A percentile compares a stretch with the other conserved stretches of the same genome.
These are phyloP conservation scores for Candida lessepsii DNA, from an alignment of 805 yeast genomes.

Conservation along the genomic window DNA sequence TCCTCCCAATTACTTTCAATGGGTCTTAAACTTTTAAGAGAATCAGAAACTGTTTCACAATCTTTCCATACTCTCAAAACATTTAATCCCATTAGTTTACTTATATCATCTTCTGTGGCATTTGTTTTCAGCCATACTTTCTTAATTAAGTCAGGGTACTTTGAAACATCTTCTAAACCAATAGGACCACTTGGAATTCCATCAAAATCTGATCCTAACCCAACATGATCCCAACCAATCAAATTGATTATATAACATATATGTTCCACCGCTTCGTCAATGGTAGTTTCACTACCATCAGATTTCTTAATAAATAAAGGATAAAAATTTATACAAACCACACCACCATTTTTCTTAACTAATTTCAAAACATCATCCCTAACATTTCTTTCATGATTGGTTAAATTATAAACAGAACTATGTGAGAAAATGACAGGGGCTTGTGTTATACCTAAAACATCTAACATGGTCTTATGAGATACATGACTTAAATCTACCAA, in stretches of 20 bases:
- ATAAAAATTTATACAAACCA: slow-evolving; percentile 47
- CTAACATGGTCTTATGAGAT: slow-evolving; percentile 47
- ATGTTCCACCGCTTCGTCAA: slow-evolving; percentile 49
- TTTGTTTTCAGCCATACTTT: slow-evolving; percentile 26
- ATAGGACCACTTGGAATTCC: slow-evolving; percentile 49
- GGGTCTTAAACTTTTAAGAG: slow-evolving; percentile 23
- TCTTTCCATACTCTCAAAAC: slow-evolving; percentile 48
- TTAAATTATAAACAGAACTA: slow-evolving; percentile 42
- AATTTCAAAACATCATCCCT: slow-evolving; percentile 43
- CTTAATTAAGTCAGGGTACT: slow-evolving; percentile 48
- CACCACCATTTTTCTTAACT: slow-evolving; percentile 45
- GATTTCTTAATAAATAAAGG: slow-evolving; percentile 34
- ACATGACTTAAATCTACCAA: slow-evolving; percentile 52
- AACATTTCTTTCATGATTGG: slow-evolving; percentile 47
- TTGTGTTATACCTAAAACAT: slow-evolving; percentile 36
- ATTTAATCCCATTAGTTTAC: slow-evolving; percentile 45
- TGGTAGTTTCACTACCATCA: slow-evolving; percentile 28
- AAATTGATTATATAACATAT: slow-evolving; percentile 40
- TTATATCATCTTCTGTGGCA: slow-evolving; percentile 46
- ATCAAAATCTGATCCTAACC: slow-evolving; percentile 53
- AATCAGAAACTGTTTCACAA: slow-evolving; percentile 25
- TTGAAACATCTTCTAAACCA: slow-evolving; percentile 56
- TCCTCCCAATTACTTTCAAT: slow-evolving; percentile 42
- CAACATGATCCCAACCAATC: slow-evolving; percentile 53
- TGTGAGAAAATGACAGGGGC: slow-evolving; percentile 53